phyloP scores from a whole-genome alignment of 306 rosid genomes.

The Lablab purpureus region DNA sequence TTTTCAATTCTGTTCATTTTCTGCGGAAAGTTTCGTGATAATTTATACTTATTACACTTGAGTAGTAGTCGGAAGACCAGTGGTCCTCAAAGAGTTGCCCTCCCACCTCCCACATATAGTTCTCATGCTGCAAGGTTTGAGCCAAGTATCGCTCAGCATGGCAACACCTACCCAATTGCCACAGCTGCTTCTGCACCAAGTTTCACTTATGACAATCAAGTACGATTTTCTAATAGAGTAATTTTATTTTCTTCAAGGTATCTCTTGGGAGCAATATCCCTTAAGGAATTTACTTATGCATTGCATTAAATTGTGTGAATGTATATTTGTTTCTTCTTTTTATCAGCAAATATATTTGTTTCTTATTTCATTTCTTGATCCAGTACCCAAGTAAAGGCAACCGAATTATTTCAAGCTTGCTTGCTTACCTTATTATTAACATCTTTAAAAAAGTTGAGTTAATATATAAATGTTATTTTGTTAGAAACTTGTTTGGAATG shows the following conservation, averaged over 20 bases:
- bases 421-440: not conserved
- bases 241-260: not conserved
- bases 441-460: not conserved
- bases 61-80: constrained; percentile 49
- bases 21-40: constrained; percentile 7
- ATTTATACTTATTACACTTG: constrained; percentile 27
- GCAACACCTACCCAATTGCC: constrained; percentile 33
- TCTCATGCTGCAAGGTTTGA: constrained; percentile 48
- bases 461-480: not conserved
- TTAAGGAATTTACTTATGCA: not conserved
- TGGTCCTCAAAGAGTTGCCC: constrained; percentile 66
- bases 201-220: constrained; percentile 67
- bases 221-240: constrained; percentile 22
- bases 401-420: no score
- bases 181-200: constrained; percentile 64
- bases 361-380: not conserved
- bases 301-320: constrained; percentile 1
- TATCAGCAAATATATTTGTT: not conserved
- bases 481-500: not conserved
- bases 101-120: constrained; percentile 65
- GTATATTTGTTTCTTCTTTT: no score
- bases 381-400: no score
- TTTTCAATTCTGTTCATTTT: constrained; percentile 12
- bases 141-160: constrained; percentile 60
- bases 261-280: not conserved